These are phyloP conservation scores for Melocanna baccifera DNA, from an alignment of 176 grass and related monocot species.

Conservation along the genomic window DNA sequence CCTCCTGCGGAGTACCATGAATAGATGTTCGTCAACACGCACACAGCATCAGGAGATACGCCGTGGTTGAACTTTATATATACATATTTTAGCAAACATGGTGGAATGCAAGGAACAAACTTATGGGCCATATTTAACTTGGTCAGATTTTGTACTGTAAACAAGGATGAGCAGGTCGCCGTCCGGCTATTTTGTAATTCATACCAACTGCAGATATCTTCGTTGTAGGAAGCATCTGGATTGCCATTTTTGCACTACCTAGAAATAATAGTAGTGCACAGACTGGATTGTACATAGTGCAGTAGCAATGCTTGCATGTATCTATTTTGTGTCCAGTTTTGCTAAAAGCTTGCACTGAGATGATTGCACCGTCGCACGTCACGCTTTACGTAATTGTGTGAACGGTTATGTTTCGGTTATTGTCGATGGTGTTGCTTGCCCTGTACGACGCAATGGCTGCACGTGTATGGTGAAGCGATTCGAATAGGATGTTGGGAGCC, in stretches of 20 bases:
- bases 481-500: background rate
- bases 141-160: background rate
- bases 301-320: background rate
- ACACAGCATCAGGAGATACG: background rate
- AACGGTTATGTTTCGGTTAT: background rate
- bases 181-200: constrained; percentile 23
- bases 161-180: constrained; percentile 1
- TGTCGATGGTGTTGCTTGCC: background rate
- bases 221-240: background rate
- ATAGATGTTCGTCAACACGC: background rate
- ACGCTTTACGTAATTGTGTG: background rate
- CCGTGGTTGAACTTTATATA: background rate
- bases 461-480: background rate
- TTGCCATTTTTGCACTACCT: constrained; percentile 11
- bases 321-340: background rate
- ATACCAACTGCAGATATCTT: constrained; percentile 4
- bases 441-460: background rate
- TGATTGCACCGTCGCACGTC: background rate
- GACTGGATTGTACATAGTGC: constrained; percentile 25
- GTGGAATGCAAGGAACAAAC: background rate
- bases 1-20: background rate
- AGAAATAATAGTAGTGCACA: background rate
- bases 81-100: constrained; percentile 16
- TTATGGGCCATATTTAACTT: background rate
- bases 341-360: background rate